phyloP scores from a whole-genome alignment of 306 rosid species.

The Cyclanthera cordifolia region DNA sequence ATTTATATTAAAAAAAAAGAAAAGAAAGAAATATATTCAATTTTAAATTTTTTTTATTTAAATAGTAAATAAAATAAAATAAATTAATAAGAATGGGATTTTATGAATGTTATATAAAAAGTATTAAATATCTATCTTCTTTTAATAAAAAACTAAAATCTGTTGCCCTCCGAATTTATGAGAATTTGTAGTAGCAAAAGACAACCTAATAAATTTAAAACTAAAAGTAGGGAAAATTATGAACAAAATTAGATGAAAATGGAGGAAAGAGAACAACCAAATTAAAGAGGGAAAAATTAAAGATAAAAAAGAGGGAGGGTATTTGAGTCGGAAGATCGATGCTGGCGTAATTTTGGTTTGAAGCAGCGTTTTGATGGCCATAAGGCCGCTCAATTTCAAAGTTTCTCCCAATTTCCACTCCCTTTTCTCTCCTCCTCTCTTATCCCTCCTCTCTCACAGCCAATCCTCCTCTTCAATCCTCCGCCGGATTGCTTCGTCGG shows the following conservation, averaged over 20 bases:
- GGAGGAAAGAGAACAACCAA: neutral
- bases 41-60: too few species aligned
- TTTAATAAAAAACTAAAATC: too few species aligned
- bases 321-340: constrained; percentile 8
- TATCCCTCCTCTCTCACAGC: neutral
- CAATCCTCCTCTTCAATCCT: neutral
- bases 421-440: constrained; percentile 1
- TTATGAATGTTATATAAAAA: too few species aligned
- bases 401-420: constrained; percentile 23
- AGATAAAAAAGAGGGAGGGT: neutral
- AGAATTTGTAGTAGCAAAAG: too few species aligned
- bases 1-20: too few species aligned
- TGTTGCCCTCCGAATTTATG: too few species aligned
- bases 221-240: too few species aligned
- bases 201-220: too few species aligned
- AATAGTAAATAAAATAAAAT: too few species aligned
- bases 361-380: constrained; percentile 55
- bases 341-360: neutral
- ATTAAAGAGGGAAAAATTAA: neutral
- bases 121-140: too few species aligned
- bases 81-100: too few species aligned
- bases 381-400: constrained; percentile 51
- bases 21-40: too few species aligned
- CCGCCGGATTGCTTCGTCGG: constrained; percentile 34
- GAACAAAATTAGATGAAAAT: neutral